These are phyloP conservation scores for Vaccinium macrocarpon DNA, from an alignment of 148 eudicot genomes.

Conservation along the genomic window DNA sequence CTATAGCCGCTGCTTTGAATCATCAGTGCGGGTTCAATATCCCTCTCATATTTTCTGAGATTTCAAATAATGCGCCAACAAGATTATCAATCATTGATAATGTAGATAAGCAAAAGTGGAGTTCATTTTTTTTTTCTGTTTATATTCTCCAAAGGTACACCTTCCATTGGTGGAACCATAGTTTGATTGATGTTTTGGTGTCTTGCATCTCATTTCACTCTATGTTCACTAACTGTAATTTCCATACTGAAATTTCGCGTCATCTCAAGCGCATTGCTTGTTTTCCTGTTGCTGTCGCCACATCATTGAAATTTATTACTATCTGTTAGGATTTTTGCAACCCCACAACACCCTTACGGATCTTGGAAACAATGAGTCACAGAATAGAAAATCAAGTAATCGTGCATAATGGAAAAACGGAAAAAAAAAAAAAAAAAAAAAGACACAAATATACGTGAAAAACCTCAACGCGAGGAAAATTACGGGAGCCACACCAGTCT, in stretches of 20 bases:
- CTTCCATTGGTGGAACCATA: background rate
- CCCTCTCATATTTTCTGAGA: background rate
- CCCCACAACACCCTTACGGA: too few species aligned
- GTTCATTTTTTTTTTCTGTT: background rate
- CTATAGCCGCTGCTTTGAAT: background rate
- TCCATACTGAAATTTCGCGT: background rate
- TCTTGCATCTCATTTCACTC: background rate
- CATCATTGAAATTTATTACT: too few species aligned
- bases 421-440: too few species aligned
- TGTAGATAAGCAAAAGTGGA: background rate
- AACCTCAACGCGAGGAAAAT: too few species aligned
- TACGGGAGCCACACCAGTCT: too few species aligned
- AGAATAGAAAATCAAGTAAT: too few species aligned
- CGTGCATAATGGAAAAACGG: too few species aligned
- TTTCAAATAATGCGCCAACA: background rate
- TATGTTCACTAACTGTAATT: background rate
- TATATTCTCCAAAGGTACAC: background rate
- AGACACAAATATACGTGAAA: too few species aligned
- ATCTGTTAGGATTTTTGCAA: too few species aligned
- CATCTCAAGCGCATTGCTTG: background rate
- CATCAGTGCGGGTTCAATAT: background rate
- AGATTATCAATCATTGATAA: background rate
- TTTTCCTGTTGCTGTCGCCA: too few species aligned
- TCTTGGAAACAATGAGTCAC: too few species aligned
- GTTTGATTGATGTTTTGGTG: background rate